Evolutionary conservation across 345 rosid genomes (phyloP).

Genomic region (Geranium brycei): DNA sequence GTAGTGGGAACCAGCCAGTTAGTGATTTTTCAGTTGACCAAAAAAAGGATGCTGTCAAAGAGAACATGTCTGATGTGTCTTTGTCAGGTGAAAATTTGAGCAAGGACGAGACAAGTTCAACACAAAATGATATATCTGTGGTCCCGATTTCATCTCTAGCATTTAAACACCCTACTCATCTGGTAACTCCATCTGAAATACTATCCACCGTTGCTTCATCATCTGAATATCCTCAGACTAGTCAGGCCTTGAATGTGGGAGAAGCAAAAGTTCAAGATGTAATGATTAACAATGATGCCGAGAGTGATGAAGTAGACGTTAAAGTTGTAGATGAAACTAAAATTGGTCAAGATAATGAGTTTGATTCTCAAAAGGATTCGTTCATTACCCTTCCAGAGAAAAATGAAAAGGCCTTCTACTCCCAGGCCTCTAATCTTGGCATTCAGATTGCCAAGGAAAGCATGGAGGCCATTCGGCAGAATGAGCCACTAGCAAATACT

Average conservation of each 20-base stretch:
- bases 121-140: slow-evolving; percentile 25
- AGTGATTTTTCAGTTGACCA: slow-evolving; percentile 27
- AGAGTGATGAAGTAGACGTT: slow-evolving; percentile 35
- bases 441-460: slow-evolving; percentile 45
- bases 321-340: slow-evolving; percentile 44
- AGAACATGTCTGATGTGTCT: slow-evolving; percentile 17
- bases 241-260: slow-evolving; percentile 22
- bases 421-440: slow-evolving; percentile 61
- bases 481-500: slow-evolving; percentile 7
- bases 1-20: slow-evolving; percentile 25
- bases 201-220: slow-evolving; percentile 34
- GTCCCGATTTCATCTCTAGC: slow-evolving; percentile 23
- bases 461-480: slow-evolving; percentile 24
- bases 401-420: slow-evolving; percentile 44
- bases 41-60: slow-evolving; percentile 17
- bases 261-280: slow-evolving; percentile 35
- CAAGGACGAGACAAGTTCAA: slow-evolving; percentile 25
- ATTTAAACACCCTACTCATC: slow-evolving; percentile 57
- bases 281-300: slow-evolving; percentile 25
- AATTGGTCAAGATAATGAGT: slow-evolving; percentile 21
- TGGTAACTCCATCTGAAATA: slow-evolving; percentile 61
- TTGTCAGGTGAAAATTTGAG: slow-evolving; percentile 23
- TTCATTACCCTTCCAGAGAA: slow-evolving; percentile 21
- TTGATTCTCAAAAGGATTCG: slow-evolving; percentile 23
- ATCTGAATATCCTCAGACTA: slow-evolving; percentile 31